Evolutionary conservation across 2,329 filamentous ascomycete genomes (phyloP).

Genomic region (Epichloe coenophiala): DNA sequence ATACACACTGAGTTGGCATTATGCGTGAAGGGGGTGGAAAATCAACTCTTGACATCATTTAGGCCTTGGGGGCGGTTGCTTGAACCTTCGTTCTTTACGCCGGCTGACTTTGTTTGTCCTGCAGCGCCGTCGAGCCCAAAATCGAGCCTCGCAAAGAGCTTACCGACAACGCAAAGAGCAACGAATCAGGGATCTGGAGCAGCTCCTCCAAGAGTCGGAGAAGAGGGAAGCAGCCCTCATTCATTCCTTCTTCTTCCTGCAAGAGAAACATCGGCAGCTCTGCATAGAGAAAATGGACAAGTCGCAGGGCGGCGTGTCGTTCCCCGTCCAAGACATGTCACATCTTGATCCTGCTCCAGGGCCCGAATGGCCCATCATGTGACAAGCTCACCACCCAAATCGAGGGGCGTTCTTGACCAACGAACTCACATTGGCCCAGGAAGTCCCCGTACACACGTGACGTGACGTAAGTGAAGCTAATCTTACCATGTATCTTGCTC

Average conservation of each 20-base stretch:
- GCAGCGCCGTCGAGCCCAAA: slow-evolving; percentile 19
- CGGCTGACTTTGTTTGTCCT: too few species aligned
- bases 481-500: too few species aligned
- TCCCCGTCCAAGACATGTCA: background rate
- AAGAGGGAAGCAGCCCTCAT: slow-evolving; percentile 39
- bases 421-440: too few species aligned
- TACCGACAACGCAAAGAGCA: slow-evolving; percentile 31
- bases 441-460: too few species aligned
- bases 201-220: slow-evolving; percentile 38
- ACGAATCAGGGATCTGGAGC: slow-evolving; percentile 49
- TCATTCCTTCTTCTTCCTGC: background rate
- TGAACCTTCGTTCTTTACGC: background rate
- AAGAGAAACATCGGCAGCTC: background rate
- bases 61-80: background rate
- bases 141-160: slow-evolving; percentile 19
- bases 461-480: too few species aligned
- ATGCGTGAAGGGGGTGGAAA: too few species aligned
- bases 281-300: background rate
- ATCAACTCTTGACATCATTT: too few species aligned
- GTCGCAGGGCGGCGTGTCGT: background rate
- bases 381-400: too few species aligned
- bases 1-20: too few species aligned
- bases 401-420: too few species aligned
- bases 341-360: background rate
- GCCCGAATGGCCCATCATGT: background rate